A percentile compares a stretch with the other conserved stretches of the same genome.
These are phyloP conservation scores for Pontederia paniculata DNA, from an alignment of 176 grass and related monocot genomes.

Conservation along the genomic window DNA sequence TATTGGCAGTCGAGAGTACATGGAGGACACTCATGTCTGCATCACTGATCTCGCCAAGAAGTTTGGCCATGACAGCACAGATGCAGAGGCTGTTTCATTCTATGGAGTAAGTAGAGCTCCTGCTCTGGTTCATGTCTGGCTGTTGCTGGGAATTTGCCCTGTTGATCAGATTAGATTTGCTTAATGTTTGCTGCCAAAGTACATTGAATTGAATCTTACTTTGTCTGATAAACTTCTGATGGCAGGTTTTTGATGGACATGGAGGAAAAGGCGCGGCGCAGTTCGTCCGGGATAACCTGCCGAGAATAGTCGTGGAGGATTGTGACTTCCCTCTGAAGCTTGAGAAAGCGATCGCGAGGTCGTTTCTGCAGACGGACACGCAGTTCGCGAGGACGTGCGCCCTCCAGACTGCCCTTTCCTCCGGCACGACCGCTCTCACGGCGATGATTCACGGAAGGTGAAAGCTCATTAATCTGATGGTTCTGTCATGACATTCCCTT, in stretches of 20 bases:
- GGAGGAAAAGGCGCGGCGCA: slow-evolving; percentile 83
- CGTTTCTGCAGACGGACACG: slow-evolving; percentile 73
- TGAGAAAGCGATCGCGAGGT: slow-evolving; percentile 64
- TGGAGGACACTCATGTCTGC: slow-evolving; percentile 96
- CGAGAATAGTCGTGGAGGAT: slow-evolving; percentile 79
- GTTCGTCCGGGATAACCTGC: slow-evolving; percentile 92
- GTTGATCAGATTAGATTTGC: slow-evolving; percentile 1
- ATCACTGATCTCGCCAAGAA: slow-evolving; percentile 82
- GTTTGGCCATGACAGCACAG: slow-evolving; percentile 29
- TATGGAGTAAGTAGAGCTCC: slow-evolving; percentile 60
- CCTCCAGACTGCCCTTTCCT: slow-evolving; percentile 31
- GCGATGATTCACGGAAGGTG: slow-evolving; percentile 98
- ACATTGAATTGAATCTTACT: background rate
- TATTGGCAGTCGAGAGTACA: slow-evolving; percentile 56
- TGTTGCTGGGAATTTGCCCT: background rate
- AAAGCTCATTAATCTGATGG: background rate
- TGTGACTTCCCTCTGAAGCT: slow-evolving; percentile 80
- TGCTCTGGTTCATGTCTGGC: background rate
- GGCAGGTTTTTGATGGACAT: slow-evolving; percentile 93
- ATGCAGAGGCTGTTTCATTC: slow-evolving; percentile 62
- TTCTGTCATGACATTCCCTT: background rate
- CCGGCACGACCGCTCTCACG: slow-evolving; percentile 78
- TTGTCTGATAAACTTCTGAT: background rate
- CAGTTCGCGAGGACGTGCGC: slow-evolving; percentile 63
- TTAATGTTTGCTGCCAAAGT: too few species aligned